phyloP scores from a whole-genome alignment of 202 grass and related monocot genomes.

The Bolboschoenoplectus hybrid region DNA sequence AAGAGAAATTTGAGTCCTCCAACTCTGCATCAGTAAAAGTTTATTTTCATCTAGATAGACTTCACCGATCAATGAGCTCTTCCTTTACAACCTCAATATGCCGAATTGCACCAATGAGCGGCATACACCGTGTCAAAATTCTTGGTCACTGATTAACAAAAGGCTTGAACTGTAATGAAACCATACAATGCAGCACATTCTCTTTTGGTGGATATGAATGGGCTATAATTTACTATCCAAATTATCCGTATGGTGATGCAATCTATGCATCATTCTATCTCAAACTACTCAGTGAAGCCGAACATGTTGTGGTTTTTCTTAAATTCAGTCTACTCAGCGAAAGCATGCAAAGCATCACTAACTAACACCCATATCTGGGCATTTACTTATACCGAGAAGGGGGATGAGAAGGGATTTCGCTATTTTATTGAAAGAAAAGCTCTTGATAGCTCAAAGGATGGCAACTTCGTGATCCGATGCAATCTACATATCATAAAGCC shows the following conservation, averaged over 20 bases:
- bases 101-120: not conserved
- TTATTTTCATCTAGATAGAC: not conserved
- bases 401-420: not conserved
- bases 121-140: slow-evolving; percentile 4
- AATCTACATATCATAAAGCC: not conserved
- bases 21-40: not conserved
- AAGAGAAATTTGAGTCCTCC: not conserved
- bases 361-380: not conserved
- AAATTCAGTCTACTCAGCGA: not conserved
- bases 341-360: not conserved
- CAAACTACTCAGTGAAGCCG: not conserved
- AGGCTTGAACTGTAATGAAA: not conserved
- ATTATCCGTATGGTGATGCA: not conserved
- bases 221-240: not conserved
- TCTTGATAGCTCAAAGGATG: not conserved
- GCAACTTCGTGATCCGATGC: not conserved
- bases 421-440: not conserved
- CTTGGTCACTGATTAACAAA: not conserved
- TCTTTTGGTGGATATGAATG: not conserved
- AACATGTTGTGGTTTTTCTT: not conserved
- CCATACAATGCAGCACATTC: not conserved
- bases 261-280: not conserved
- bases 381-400: not conserved
- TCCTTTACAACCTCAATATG: not conserved
- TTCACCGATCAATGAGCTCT: not conserved